phyloP scores from a whole-genome alignment of 2,329 filamentous ascomycete species.

The Graphilbum sp. region DNA sequence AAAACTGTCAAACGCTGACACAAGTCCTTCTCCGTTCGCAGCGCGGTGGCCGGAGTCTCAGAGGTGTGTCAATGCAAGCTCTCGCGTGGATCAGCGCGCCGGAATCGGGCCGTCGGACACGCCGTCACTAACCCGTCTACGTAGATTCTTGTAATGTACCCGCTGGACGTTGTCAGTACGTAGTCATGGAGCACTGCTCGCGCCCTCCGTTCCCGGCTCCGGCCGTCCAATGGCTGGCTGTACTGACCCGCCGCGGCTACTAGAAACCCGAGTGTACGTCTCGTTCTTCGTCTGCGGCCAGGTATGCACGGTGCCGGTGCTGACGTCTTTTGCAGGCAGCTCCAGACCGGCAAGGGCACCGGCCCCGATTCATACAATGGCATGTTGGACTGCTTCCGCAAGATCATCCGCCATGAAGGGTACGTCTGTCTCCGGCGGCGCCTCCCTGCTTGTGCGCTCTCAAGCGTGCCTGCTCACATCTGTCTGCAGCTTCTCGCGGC shows the following conservation, averaged over 20 bases:
- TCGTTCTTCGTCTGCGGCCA: background rate
- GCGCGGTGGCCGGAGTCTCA: slow-evolving; percentile 92
- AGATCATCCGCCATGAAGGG: slow-evolving; percentile 95
- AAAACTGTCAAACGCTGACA: no score
- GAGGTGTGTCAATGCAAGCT: slow-evolving; percentile 47
- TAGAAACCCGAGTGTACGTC: slow-evolving; percentile 10
- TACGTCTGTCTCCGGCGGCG: slow-evolving; percentile 23
- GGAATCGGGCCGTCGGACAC: background rate
- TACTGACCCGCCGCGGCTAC: background rate
- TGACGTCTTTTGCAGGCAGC: slow-evolving; percentile 64
- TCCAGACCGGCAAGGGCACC: slow-evolving; percentile 58
- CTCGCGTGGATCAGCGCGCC: background rate
- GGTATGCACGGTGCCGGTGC: background rate
- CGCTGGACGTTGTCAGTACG: slow-evolving; percentile 93
- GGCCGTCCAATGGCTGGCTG: background rate
- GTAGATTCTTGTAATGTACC: slow-evolving; percentile 92
- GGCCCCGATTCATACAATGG: slow-evolving; percentile 83
- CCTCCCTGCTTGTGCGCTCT: background rate
- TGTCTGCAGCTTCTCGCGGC: slow-evolving; percentile 52
- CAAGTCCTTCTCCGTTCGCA: no score
- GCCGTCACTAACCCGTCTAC: slow-evolving; percentile 2
- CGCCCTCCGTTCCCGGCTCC: background rate
- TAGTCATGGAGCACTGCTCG: slow-evolving; percentile 17
- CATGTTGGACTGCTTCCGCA: slow-evolving; percentile 96
- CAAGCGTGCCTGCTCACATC: background rate